Conservation (phyloP, 805 yeast species). For the Kazachstania psychrophila region DNA sequence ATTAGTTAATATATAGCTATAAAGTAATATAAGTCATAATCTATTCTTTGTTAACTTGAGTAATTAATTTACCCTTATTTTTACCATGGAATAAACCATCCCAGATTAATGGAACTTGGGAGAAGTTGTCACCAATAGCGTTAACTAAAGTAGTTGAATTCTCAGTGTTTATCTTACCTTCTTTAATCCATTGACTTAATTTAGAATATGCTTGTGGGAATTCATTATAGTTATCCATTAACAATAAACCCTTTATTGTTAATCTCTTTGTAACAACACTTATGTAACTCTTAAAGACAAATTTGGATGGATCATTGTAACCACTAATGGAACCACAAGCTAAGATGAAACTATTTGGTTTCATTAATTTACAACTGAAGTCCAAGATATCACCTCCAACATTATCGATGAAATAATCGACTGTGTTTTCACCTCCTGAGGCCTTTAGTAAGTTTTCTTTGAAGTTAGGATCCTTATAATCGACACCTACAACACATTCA, state of each 20-base stretch:
- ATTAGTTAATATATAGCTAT: too few relatives aligned
- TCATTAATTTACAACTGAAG: constrained; percentile 31
- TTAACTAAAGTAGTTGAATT: constrained; percentile 35
- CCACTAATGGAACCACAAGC: constrained; percentile 61
- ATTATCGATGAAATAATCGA: constrained; percentile 49
- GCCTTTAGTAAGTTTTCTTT: constrained; percentile 28
- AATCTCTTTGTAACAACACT: constrained; percentile 43
- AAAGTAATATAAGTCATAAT: too few relatives aligned
- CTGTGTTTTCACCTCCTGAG: constrained; percentile 40
- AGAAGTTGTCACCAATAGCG: constrained; percentile 34
- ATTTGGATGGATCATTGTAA: constrained; percentile 38
- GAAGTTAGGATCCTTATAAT: constrained; percentile 41
- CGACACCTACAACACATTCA: constrained; percentile 42
- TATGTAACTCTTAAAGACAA: constrained; percentile 34
- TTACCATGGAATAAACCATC: constrained; percentile 36
- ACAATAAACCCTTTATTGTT: constrained; percentile 44
- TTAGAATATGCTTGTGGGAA: constrained; percentile 33
- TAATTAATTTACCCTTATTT: constrained; percentile 44
- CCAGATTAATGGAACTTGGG: constrained; percentile 41
- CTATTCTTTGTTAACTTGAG: constrained; percentile 31
- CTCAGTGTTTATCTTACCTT: constrained; percentile 35
- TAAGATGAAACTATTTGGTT: constrained; percentile 36
- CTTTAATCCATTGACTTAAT: constrained; percentile 31
- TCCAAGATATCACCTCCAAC: constrained; percentile 56
- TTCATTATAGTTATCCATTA: constrained; percentile 35